Evolutionary conservation across 495 filamentous ascomycete species (phyloP).

Genomic region (Penicillium atrosanguineum): DNA sequence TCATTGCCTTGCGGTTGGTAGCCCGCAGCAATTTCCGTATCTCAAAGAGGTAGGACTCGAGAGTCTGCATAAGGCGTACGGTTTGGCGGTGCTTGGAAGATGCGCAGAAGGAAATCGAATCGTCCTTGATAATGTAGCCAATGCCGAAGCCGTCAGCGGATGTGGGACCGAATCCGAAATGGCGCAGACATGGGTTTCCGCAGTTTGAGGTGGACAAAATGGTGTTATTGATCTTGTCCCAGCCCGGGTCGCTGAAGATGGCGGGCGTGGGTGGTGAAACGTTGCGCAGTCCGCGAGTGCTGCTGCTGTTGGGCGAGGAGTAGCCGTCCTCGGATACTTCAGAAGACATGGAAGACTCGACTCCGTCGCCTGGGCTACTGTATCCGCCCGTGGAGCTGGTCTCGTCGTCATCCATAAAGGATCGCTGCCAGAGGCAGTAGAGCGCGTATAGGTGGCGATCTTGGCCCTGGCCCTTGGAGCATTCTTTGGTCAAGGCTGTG

Average conservation of each 20-base stretch:
- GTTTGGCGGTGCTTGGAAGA: constrained; percentile 92
- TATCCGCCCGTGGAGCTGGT: constrained; percentile 56
- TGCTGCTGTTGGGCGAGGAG: constrained; percentile 31
- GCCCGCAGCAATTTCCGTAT: constrained; percentile 77
- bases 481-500: constrained; percentile 74
- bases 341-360: constrained; percentile 53
- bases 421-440: constrained; percentile 92
- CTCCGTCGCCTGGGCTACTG: constrained; percentile 48
- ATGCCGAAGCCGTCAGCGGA: constrained; percentile 96
- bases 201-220: constrained; percentile 98
- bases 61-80: constrained; percentile 78
- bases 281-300: constrained; percentile 30
- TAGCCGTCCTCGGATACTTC: constrained; percentile 47
- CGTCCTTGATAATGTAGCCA: constrained; percentile 99
- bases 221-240: constrained; percentile 94
- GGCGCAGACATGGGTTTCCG: constrained; percentile 92
- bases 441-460: constrained; percentile 93
- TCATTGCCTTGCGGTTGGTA: constrained; percentile 55
- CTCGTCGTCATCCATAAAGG: constrained; percentile 66
- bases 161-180: constrained; percentile 95
- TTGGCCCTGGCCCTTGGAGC: constrained; percentile 88
- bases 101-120: constrained; percentile 86
- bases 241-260: constrained; percentile 84
- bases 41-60: constrained; percentile 88
- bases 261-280: constrained; percentile 57